Percentiles rank a stretch among this genome's conserved stretches.
These are phyloP conservation scores for Alternaria angustiovoidea DNA, from an alignment of 2,329 filamentous ascomycete species.

Conservation along the genomic window DNA sequence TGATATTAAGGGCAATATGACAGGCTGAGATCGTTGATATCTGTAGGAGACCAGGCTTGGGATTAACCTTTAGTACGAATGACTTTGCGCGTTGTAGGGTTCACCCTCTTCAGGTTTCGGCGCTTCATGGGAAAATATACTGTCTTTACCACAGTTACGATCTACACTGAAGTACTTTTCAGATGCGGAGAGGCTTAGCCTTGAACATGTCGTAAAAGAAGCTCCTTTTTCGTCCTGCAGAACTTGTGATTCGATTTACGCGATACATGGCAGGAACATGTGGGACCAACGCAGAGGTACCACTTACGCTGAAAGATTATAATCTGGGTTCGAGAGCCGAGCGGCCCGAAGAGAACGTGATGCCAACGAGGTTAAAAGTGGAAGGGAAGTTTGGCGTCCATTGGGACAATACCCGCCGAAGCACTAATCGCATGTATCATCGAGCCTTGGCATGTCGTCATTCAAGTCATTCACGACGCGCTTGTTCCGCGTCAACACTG, in stretches of 20 bases:
- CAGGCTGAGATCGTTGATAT: no score
- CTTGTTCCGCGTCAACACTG: background rate
- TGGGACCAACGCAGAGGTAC: background rate
- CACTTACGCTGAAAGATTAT: background rate
- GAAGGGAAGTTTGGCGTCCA: background rate
- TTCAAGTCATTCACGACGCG: background rate
- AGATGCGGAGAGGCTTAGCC: no score
- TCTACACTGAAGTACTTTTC: no score
- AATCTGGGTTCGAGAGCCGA: rapidly evolving
- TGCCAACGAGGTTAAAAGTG: background rate
- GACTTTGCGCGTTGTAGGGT: no score
- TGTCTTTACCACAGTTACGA: no score
- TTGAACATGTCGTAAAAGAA: no score
- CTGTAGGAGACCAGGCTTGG: no score
- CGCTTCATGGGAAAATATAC: no score
- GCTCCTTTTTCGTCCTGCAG: rapidly evolving
- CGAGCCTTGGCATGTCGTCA: background rate
- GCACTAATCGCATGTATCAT: background rate
- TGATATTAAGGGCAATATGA: no score
- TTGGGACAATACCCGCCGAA: background rate
- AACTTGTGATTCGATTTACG: no score
- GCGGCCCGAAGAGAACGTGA: background rate
- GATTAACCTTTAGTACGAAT: no score
- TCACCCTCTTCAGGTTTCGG: no score
- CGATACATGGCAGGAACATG: background rate